A percentile compares a stretch with the other conserved stretches of the same genome.
Conservation (phyloP, 2,329 filamentous ascomycete genomes). For the Domatiomyces globalis region DNA sequence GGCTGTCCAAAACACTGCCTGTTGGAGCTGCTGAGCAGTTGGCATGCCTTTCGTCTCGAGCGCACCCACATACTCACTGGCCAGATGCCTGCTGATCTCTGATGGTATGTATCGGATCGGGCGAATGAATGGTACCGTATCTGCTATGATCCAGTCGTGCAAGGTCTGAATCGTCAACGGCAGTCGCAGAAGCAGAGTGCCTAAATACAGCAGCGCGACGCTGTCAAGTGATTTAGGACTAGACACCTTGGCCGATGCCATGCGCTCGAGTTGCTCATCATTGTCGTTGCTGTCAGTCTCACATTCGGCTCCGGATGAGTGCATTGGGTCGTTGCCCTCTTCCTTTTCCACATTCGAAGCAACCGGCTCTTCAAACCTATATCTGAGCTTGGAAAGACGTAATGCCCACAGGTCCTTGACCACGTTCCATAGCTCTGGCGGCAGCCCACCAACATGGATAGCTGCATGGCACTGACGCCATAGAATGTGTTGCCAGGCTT, state of each 20-base stretch:
- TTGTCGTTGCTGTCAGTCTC: slow-evolving; percentile 11
- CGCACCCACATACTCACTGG: slow-evolving; percentile 26
- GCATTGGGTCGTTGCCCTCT: slow-evolving; percentile 16
- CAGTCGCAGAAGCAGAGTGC: slow-evolving; percentile 41
- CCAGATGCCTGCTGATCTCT: slow-evolving; percentile 32
- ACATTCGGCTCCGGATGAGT: slow-evolving; percentile 7
- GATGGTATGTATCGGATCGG: slow-evolving; percentile 36
- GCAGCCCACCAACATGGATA: slow-evolving; percentile 50
- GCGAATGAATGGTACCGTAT: slow-evolving; percentile 57
- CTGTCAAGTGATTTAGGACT: slow-evolving; percentile 58
- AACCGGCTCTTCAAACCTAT: slow-evolving; percentile 14
- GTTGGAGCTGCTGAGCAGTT: slow-evolving; percentile 47
- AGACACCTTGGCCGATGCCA: slow-evolving; percentile 8
- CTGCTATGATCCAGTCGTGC: slow-evolving; percentile 46
- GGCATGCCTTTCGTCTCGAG: slow-evolving; percentile 32
- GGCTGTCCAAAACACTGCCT: slow-evolving; percentile 46
- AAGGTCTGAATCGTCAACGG: slow-evolving; percentile 7
- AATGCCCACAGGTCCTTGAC: slow-evolving; percentile 78
- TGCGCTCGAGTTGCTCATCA: slow-evolving; percentile 8
- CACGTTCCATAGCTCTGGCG: slow-evolving; percentile 58
- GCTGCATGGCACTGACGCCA: slow-evolving; percentile 69
- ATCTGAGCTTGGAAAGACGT: slow-evolving; percentile 44
- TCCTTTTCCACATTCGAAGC: slow-evolving; percentile 1
- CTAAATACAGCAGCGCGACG: slow-evolving; percentile 67
- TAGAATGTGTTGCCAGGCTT: slow-evolving; percentile 71